These are phyloP conservation scores for Eucalyptus dawsonii DNA, from an alignment of 345 rosid species.

Conservation along the genomic window DNA sequence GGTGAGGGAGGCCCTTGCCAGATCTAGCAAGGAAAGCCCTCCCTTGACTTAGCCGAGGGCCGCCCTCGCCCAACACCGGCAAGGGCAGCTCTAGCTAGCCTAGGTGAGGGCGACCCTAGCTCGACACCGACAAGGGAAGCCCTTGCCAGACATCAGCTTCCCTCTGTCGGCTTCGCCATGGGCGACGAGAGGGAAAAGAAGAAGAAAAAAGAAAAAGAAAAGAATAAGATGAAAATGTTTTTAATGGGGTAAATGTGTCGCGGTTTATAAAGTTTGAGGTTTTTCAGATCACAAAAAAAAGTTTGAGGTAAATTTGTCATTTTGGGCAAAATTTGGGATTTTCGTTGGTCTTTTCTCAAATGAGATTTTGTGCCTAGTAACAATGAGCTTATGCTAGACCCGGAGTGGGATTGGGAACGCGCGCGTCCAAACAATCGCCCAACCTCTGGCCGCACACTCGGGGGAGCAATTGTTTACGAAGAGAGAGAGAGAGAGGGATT, in stretches of 20 bases:
- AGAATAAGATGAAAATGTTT: fast-evolving
- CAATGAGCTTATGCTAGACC: not conserved
- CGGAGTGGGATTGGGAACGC: not conserved
- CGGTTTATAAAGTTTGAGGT: fast-evolving
- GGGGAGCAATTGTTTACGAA: no score
- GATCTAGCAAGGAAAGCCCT: no score
- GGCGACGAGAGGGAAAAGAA: fast-evolving
- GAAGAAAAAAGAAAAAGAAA: fast-evolving
- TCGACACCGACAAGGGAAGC: fast-evolving
- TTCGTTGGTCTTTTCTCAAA: fast-evolving
- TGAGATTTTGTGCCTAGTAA: not conserved
- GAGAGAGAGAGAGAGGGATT: no score
- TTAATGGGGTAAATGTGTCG: no score
- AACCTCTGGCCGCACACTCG: not conserved
- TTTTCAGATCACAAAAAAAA: no score
- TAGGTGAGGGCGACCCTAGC: no score
- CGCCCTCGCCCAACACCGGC: fast-evolving
- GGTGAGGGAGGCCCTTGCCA: no score
- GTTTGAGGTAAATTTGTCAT: fast-evolving
- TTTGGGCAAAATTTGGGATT: fast-evolving
- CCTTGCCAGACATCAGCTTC: fast-evolving
- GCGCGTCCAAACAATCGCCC: not conserved
- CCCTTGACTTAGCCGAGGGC: fast-evolving
- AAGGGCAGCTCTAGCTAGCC: no score
- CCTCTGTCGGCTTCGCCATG: fast-evolving